These are phyloP conservation scores for Aaosphaeria pasadenensis DNA, from an alignment of 2,329 filamentous ascomycete species.

Conservation along the genomic window DNA sequence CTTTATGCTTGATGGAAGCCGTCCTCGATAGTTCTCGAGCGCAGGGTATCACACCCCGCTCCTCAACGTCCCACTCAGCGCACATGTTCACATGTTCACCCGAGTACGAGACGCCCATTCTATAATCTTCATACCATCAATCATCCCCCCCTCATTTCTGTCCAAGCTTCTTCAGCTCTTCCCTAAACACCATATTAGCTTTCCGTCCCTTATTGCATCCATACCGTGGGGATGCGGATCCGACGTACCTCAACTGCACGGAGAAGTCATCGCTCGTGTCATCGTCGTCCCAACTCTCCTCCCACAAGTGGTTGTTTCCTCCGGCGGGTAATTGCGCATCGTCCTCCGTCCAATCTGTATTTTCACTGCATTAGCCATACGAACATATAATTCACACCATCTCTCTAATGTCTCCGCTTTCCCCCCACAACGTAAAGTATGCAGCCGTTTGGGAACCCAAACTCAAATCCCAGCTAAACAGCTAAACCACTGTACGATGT, in stretches of 20 bases:
- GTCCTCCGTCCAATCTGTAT: conserved; percentile 79
- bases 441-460: too few species aligned
- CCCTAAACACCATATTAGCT: conserved; percentile 47
- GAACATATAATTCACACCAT: not conserved
- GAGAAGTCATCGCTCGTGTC: conserved; percentile 97
- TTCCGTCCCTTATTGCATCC: not conserved
- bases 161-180: conserved; percentile 94
- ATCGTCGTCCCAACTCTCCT: conserved; percentile 99
- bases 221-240: not conserved
- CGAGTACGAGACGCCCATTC: too few species aligned
- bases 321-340: conserved; percentile 74
- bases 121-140: not conserved
- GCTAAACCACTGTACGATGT: too few species aligned
- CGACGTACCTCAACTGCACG: conserved; percentile 79
- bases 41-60: too few species aligned
- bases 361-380: not conserved
- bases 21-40: too few species aligned
- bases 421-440: not conserved
- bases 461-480: too few species aligned
- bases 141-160: conserved; percentile 48
- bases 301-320: conserved; percentile 85
- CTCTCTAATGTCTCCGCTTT: not conserved
- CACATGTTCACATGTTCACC: too few species aligned
- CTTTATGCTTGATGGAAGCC: too few species aligned
- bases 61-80: too few species aligned